A percentile compares a stretch with the other conserved stretches of the same genome.
Conservation (phyloP, 2,329 filamentous ascomycete species). For the Cytospora schulzeri region DNA sequence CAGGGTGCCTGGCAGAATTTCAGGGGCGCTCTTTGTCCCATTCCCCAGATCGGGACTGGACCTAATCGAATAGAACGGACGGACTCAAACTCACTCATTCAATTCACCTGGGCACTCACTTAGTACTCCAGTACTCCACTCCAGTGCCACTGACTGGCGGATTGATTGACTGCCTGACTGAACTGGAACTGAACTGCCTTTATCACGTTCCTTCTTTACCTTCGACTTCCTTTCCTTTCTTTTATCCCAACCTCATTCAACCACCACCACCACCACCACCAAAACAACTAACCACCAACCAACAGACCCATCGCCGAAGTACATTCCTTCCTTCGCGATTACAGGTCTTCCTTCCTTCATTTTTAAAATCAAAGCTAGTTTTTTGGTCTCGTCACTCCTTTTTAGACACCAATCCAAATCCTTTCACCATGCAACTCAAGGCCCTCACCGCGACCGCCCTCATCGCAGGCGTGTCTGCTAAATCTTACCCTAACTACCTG, state of each 20-base stretch:
- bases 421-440: constrained; percentile 22
- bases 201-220: not conserved
- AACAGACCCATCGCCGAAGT: constrained; percentile 17
- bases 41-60: not conserved
- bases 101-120: too few relatives aligned
- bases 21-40: not conserved
- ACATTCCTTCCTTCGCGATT: constrained; percentile 20
- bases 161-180: not conserved
- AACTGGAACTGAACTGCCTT: not conserved
- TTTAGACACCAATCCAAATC: constrained; percentile 12
- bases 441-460: constrained; percentile 17
- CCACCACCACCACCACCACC: not conserved
- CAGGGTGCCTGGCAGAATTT: not conserved
- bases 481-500: constrained; percentile 42
- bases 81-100: too few relatives aligned
- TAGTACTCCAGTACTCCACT: too few relatives aligned
- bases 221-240: not conserved
- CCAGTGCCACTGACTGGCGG: too few relatives aligned
- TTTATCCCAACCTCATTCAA: not conserved
- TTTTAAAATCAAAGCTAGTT: not conserved
- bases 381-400: not conserved
- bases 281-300: constrained; percentile 4
- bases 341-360: constrained; percentile 2
- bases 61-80: too few relatives aligned
- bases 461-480: constrained; percentile 19